These are phyloP conservation scores for Wickerhamomyces ciferrii DNA, from an alignment of 805 yeast genomes.

Conservation along the genomic window DNA sequence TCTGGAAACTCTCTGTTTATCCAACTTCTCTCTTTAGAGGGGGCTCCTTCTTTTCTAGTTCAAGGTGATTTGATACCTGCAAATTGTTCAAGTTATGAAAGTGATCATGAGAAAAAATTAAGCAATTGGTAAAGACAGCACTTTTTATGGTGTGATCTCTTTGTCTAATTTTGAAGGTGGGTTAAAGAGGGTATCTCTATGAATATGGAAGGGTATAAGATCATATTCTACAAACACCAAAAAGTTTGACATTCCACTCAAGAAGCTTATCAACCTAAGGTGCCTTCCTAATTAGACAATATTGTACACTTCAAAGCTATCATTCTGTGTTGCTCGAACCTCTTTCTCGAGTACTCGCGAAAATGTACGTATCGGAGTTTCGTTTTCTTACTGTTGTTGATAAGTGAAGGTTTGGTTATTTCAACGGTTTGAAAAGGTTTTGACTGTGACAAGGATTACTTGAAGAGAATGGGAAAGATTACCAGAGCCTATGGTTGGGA, in stretches of 20 bases:
- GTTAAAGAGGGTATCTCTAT: no score
- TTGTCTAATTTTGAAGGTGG: no score
- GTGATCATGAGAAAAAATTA: neutral
- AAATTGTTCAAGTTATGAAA: no score
- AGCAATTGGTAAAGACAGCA: neutral
- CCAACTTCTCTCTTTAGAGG: no score
- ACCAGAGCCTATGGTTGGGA: conserved; percentile 23
- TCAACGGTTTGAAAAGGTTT: neutral
- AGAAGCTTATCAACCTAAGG: no score
- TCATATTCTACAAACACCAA: no score
- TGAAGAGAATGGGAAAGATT: conserved; percentile 19
- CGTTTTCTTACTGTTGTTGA: neutral
- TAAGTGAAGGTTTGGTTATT: neutral
- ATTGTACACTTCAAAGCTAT: no score
- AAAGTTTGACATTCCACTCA: no score
- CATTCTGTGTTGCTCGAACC: neutral
- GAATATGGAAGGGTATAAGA: no score
- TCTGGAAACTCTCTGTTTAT: neutral
- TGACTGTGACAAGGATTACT: neutral
- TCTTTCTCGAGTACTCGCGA: neutral
- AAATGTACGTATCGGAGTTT: neutral
- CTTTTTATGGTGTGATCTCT: neutral
- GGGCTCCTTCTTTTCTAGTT: no score
- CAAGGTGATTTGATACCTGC: no score
- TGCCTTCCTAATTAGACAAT: no score